Base-by-base conservation (phyloP, 768 basidiomycete species). In the Podaxis rugospora region DNA sequence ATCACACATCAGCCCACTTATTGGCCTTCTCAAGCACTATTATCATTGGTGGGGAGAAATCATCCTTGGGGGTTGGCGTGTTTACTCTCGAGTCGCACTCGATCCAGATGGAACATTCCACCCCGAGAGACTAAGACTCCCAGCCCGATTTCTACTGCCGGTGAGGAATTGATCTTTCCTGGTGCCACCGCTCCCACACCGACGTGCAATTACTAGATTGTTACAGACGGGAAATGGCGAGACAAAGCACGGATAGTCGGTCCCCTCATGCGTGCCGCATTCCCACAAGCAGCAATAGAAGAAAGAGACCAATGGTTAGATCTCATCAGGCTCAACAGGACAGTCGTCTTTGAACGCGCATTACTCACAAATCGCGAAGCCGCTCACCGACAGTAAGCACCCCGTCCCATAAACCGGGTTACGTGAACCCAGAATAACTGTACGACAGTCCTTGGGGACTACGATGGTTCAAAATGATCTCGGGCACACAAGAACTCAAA, bases 291-390 rank as follows among this genome's bases (percentile, higher is more conserved):
- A 9, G 71, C 84, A 0, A 80, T 90, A 23, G 87, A 90, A 65
- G 74, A 78, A 32, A 73, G 78, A 7, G 74, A 75, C 32, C 86
- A 88, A 65, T 92, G 90, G 87, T 59, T 75, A 6, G 89, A 90
- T 70, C 76, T 88, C 25, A 73, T 78, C 18, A 67, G 62, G 39
- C 62, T 76, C 35, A 67, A 72, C 27, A 70, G 70, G 23, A 86
- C 85, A 11, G 82, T 84, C 73, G 77, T 85, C 55, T 88, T 90
- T 66, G 82, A 85, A 35, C 79, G 81, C 7, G 78, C 84, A 7
- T 72, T 90, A 53, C 74, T 90, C 58, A 74, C 84, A 32, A 88
- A 87, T 70, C 83, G 88, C 27, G 78, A 79, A 27, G 84, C 88
- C 0, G 83, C 89, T 0, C 86, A 88, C 72, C 63, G 61, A 56